A percentile compares a stretch with the other conserved stretches of the same genome.
phyloP scores from a whole-genome alignment of 768 basidiomycete species.

The Tylopilus vinaceipallidus region DNA sequence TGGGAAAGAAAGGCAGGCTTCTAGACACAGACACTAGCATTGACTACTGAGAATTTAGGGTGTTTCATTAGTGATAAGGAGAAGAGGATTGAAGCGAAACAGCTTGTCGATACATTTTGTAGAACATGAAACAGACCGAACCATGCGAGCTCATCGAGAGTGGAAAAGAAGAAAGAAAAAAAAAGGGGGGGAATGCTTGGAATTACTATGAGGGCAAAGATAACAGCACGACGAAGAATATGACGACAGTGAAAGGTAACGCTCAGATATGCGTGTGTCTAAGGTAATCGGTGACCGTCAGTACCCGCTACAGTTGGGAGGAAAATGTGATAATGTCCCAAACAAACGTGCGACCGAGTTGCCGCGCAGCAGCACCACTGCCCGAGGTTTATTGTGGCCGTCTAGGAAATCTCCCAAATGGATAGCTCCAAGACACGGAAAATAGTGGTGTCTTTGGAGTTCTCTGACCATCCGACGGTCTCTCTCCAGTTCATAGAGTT shows the following conservation, averaged over 20 bases:
- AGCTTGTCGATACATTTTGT: conserved; percentile 31
- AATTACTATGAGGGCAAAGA: conserved; percentile 11
- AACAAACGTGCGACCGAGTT: no score
- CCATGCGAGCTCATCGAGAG: conserved; percentile 6
- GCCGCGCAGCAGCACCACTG: conserved; percentile 20
- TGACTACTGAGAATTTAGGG: conserved; percentile 4
- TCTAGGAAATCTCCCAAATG: conserved; percentile 65
- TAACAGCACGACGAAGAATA: conserved; percentile 21
- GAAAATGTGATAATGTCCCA: conserved; percentile 6
- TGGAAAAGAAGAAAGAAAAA: conserved; percentile 14
- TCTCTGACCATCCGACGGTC: conserved; percentile 76
- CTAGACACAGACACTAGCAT: background rate
- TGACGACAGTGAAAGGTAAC: conserved; percentile 18
- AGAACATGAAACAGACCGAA: conserved; percentile 3
- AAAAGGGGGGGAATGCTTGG: background rate
- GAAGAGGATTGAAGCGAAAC: conserved; percentile 6
- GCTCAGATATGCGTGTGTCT: conserved; percentile 20
- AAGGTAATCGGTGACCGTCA: conserved; percentile 23
- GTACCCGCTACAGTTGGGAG: conserved; percentile 7
- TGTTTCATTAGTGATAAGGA: conserved; percentile 18
- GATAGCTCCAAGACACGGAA: conserved; percentile 82
- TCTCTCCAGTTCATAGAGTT: conserved; percentile 80
- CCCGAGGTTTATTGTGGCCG: background rate
- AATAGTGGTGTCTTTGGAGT: conserved; percentile 67
- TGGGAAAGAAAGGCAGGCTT: background rate